phyloP scores from a whole-genome alignment of 2,329 filamentous ascomycete species.

The Penicillium sp. region DNA sequence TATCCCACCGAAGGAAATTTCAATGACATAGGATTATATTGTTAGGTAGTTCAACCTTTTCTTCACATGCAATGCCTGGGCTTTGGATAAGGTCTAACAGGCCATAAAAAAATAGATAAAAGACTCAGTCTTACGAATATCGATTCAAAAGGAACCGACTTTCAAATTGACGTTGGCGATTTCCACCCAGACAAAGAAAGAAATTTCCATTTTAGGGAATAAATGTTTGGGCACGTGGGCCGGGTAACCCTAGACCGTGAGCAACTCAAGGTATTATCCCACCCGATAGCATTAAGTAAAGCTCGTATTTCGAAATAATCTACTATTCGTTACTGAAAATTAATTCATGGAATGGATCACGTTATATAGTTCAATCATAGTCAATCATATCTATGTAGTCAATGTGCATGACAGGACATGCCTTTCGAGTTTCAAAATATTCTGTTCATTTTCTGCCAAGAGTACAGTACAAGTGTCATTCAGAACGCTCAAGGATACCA shows the following conservation, averaged over 20 bases:
- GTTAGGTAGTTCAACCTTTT: no score
- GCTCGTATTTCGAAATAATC: no score
- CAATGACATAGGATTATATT: not conserved
- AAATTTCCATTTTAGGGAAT: not conserved
- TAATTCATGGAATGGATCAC: no score
- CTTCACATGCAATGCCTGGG: not conserved
- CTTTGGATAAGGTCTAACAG: not conserved
- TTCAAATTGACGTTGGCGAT: not conserved
- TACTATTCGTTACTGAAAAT: no score
- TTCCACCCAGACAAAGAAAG: not conserved
- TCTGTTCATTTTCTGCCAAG: not conserved
- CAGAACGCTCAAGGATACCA: not conserved
- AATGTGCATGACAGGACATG: no score
- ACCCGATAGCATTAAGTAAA: no score
- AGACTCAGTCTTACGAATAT: no score
- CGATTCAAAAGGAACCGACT: not conserved
- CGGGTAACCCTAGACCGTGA: not conserved
- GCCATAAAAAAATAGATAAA: not conserved
- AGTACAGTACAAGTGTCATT: not conserved
- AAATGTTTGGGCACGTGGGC: not conserved
- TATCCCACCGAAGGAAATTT: not conserved
- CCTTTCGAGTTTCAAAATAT: not conserved
- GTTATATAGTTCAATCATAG: no score
- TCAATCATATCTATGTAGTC: no score
- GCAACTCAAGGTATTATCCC: not conserved